Evolutionary conservation across 129 eudicot genomes (phyloP), one percentile per base, ranked within the genome.

Genomic region (Heracleum sosnowskyi): DNA sequence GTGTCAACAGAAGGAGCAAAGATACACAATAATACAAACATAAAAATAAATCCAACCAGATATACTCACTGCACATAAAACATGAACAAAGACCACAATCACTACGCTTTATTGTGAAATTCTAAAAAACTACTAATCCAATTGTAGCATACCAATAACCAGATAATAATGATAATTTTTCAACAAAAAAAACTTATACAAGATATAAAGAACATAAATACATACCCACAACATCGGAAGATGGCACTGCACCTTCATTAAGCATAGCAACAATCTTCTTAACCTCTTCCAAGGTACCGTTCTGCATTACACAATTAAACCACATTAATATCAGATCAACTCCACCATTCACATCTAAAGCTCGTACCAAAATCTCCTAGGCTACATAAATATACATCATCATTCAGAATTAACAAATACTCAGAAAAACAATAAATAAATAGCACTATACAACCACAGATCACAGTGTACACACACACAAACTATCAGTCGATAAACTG

Each of bases 161-260:
- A n/a, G n/a, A 60, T 26, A 60, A 60, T 24, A 24, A 57, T 8
- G 11, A 57, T 24, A 20, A 55, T 24, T 10, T 8, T 22, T 8
- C 29, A 29, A 34, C 3, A 34, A 22, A 34, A 47, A 22, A 9
- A 31, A 22, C 18, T 15, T 1, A 3, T 31, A 39, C 15, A 11
- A 26, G 4, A 24, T 7, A 72, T n/a, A 1, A 74, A n/a, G 31
- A 9, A 74, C 77, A 77, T 60, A 31, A 31, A 55, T 2, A 84
- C 98, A 86, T 78, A 94, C 98, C 98, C 76, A 94, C 98, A 66
- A 91, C 87, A 82, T 93, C 98, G 1, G 83, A 26, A 46, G 98
- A 86, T 44, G 98, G 98, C 51, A 91, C 77, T 36, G 90, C 77
- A 76, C 90, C 98, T 28, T 83, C 90, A 85, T 93, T 93, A 64